Conservation (phyloP, 2,329 filamentous ascomycete species). For the Macrophomina tecta region DNA sequence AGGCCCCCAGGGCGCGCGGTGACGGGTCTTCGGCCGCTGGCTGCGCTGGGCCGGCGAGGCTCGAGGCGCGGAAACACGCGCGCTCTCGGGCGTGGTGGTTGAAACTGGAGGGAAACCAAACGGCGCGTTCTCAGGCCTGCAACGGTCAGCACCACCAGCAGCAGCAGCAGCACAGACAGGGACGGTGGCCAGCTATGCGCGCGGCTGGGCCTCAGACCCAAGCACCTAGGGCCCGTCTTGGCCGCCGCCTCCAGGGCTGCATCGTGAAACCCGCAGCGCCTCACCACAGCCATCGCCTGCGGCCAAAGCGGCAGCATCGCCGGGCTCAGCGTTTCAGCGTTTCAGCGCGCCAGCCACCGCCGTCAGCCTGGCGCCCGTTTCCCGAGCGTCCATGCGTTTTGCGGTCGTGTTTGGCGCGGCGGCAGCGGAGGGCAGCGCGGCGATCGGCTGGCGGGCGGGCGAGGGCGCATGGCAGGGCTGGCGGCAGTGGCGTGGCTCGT, state of each 20-base stretch:
- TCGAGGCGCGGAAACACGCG: too few species aligned
- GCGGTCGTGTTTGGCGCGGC: neutral
- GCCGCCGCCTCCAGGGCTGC: neutral
- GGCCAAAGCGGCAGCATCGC: constrained; percentile 10
- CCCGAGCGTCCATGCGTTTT: neutral
- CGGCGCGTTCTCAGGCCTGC: neutral
- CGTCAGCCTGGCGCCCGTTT: neutral
- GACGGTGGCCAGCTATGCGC: neutral
- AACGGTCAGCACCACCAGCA: neutral
- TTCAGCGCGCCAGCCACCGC: neutral
- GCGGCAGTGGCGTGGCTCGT: neutral
- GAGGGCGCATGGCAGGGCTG: neutral
- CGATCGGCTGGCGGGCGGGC: neutral
- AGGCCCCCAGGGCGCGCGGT: too few species aligned
- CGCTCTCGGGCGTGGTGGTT: too few species aligned
- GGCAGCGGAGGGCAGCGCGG: neutral
- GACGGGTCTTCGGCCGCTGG: neutral
- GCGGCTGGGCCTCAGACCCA: neutral
- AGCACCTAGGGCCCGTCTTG: constrained; percentile 21
- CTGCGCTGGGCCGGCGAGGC: neutral
- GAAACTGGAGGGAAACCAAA: neutral
- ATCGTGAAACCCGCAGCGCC: constrained; percentile 18
- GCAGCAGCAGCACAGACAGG: neutral
- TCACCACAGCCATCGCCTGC: neutral
- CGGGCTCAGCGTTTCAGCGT: constrained; percentile 1